A percentile compares a stretch with the other conserved stretches of the same genome.
Evolutionary conservation across 495 filamentous ascomycete species (phyloP).

Genomic region (Pseudoneurospora amorphoporcata): DNA sequence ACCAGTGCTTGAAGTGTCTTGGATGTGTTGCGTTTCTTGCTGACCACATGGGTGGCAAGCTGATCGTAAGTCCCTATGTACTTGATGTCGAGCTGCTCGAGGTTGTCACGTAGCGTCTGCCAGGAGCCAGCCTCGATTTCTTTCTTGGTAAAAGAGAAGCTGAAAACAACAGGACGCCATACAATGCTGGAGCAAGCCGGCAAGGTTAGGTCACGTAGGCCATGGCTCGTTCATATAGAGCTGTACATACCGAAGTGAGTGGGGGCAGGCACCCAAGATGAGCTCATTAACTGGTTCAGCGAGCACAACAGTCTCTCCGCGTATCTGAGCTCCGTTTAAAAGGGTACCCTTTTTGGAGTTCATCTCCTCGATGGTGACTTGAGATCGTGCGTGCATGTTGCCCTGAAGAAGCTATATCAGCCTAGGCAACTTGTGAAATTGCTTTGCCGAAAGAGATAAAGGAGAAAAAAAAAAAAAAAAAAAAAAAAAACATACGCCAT

Average conservation of each 20-base stretch:
- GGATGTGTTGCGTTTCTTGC: constrained; percentile 80
- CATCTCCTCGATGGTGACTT: constrained; percentile 55
- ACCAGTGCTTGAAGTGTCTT: constrained; percentile 83
- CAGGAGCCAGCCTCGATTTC: constrained; percentile 61
- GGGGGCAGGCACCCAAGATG: constrained; percentile 52
- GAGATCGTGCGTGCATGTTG: constrained; percentile 51
- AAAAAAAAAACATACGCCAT: constrained; percentile 47
- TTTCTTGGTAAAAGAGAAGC: constrained; percentile 71
- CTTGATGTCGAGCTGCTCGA: constrained; percentile 84
- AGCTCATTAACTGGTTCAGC: constrained; percentile 51
- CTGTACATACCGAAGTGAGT: constrained; percentile 38
- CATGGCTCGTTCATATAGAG: background rate
- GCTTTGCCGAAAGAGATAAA: background rate
- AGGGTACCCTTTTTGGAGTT: constrained; percentile 70
- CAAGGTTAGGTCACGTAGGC: background rate
- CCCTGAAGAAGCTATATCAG: constrained; percentile 26
- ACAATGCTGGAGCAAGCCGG: constrained; percentile 42
- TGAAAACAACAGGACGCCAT: constrained; percentile 75
- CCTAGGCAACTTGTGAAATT: background rate
- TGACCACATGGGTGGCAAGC: constrained; percentile 77
- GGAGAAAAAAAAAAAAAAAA: no score
- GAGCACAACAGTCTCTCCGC: constrained; percentile 42
- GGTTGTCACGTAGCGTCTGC: constrained; percentile 47
- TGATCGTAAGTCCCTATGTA: constrained; percentile 59
- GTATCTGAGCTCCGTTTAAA: constrained; percentile 61